Conservation (phyloP, 345 rosid species). For the Salix arbutifolia region DNA sequence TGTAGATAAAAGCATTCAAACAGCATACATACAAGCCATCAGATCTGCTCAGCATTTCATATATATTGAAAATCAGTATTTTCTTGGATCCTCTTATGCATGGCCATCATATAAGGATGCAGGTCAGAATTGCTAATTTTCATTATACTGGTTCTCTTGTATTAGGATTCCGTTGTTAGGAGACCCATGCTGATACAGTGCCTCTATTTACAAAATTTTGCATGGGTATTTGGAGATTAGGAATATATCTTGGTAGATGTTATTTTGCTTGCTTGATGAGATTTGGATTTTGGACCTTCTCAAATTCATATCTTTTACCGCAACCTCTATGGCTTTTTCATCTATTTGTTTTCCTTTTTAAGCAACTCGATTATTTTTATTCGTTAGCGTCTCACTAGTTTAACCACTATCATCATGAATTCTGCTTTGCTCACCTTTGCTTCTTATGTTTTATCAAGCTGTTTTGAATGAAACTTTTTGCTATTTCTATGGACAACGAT, state of each 20-base stretch:
- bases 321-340: not conserved
- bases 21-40: constrained; percentile 92
- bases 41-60: constrained; percentile 95
- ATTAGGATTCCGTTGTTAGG: not conserved
- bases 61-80: constrained; percentile 97
- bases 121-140: constrained; percentile 43
- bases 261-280: not conserved
- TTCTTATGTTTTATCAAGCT: not conserved
- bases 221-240: not conserved
- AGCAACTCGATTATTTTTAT: not conserved
- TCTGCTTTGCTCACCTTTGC: not conserved
- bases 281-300: not conserved
- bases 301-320: not conserved
- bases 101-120: constrained; percentile 85
- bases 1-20: constrained; percentile 90
- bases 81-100: constrained; percentile 93
- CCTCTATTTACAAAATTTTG: not conserved
- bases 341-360: not conserved
- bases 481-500: not conserved
- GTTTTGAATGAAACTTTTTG: not conserved
- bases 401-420: not conserved
- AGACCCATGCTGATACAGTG: not conserved
- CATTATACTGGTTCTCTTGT: not conserved
- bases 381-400: not conserved
- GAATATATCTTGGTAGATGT: not conserved